Base-by-base conservation (phyloP, 2,329 filamentous ascomycete species). In the Metarhizium sp. region DNA sequence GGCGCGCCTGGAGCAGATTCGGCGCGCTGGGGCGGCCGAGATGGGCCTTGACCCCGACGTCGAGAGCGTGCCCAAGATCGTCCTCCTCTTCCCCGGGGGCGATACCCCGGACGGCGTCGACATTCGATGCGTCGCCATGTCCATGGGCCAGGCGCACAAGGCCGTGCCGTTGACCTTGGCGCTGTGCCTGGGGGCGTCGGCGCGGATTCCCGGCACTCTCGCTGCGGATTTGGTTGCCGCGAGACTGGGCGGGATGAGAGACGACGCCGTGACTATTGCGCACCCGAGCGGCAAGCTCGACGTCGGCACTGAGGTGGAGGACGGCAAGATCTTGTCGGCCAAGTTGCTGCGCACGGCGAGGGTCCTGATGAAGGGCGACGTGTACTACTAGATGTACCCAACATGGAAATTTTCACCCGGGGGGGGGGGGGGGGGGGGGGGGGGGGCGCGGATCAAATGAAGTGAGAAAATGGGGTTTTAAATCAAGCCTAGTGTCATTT, bases 21-120 rank as follows among this genome's bases (percentile, higher is more conserved):
- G 85, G 1, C 74, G 72, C 50, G 71, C 75, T 48, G 85, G 80
- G 1, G 79, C 81, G 0, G 74, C 78, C 0, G 72, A 71, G 29
- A 88, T 88, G 84, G 83, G 84, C 0, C 71, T 88, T 50, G 75
- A 71, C 51, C 68, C 76, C 7, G 60, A 66, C 13, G 59, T 63
- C 1, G 60, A 67, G 47, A 81, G 80, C 2, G 78, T 87, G 1
- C 85, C 85, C 1, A 86, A 88, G 64, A 81, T 88, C 42, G 79
- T 70, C 16, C 61, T 76, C 18, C 56, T 79, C 4, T 68, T 79
- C 10, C 74, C 74, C 16, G 61, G 69, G 0, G 65, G 63, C 25
- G 58, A 52, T 3, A 58, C 53, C 25, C 58, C 62, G 13, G 54
- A 59, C 10, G 62, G 63, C 36, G 61, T 71, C 2, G 71, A 76